Evolutionary conservation across 2,329 filamentous ascomycete species (phyloP).

Genomic region (Cladosporium velox): DNA sequence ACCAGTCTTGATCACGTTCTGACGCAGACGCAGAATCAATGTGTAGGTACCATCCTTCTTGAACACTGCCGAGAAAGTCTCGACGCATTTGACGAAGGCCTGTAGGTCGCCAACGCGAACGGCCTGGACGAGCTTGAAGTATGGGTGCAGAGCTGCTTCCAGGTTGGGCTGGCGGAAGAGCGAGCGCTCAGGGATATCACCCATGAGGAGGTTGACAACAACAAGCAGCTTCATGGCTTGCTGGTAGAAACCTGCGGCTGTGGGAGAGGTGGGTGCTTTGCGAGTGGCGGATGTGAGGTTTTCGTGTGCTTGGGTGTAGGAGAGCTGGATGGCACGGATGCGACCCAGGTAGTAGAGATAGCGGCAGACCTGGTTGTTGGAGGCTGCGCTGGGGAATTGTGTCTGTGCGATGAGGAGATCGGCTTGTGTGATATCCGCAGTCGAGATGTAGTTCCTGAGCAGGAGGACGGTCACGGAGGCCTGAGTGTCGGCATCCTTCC

Average conservation of each 20-base stretch:
- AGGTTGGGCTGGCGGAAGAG: constrained; percentile 88
- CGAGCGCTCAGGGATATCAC: constrained; percentile 93
- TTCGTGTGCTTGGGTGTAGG: constrained; percentile 95
- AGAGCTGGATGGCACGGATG: constrained; percentile 92
- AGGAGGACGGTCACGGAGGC: constrained; percentile 92
- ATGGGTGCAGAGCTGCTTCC: constrained; percentile 85
- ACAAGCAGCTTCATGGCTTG: constrained; percentile 94
- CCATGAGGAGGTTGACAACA: constrained; percentile 96
- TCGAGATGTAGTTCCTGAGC: constrained; percentile 92
- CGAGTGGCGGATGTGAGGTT: constrained; percentile 90
- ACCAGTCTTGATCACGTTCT: constrained; percentile 99
- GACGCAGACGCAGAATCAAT: constrained; percentile 86
- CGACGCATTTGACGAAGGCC: constrained; percentile 86
- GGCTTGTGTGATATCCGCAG: constrained; percentile 94
- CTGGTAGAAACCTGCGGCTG: constrained; percentile 91
- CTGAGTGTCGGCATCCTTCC: constrained; percentile 97
- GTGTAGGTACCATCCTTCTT: constrained; percentile 93
- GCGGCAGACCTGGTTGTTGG: constrained; percentile 96
- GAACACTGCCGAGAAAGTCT: constrained; percentile 79
- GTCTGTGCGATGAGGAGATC: constrained; percentile 95
- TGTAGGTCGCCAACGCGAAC: constrained; percentile 95
- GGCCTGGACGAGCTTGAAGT: constrained; percentile 90
- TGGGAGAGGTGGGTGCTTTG: constrained; percentile 87
- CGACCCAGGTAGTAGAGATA: constrained; percentile 97
- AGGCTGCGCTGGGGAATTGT: constrained; percentile 88